These are phyloP conservation scores for Primulina tabacum DNA, from an alignment of 257 asterid species.

Conservation along the genomic window DNA sequence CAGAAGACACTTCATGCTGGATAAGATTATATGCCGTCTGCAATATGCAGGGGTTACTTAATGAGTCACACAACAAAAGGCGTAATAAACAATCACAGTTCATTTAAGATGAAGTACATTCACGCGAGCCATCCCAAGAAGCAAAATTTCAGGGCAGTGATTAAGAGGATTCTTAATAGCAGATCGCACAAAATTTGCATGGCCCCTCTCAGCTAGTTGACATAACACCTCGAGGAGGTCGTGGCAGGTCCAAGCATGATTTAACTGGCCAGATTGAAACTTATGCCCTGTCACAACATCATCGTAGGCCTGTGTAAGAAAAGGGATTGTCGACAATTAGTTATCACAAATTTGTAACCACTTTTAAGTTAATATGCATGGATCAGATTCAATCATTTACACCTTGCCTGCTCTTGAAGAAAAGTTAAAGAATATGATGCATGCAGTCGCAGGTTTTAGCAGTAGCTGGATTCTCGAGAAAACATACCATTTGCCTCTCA, in stretches of 20 bases:
- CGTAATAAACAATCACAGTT: slow-evolving; percentile 8
- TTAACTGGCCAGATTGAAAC: slow-evolving; percentile 50
- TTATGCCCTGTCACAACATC: slow-evolving; percentile 55
- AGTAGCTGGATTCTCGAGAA: slow-evolving; percentile 14
- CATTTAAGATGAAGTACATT: slow-evolving; percentile 46
- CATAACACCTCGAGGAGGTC: slow-evolving; percentile 85
- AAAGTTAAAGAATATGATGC: not conserved
- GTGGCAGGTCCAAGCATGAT: slow-evolving; percentile 78
- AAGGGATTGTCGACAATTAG: not conserved
- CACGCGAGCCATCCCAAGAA: slow-evolving; percentile 87
- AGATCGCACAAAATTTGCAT: slow-evolving; percentile 74
- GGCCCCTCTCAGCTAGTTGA: slow-evolving; percentile 88
- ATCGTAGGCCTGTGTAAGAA: slow-evolving; percentile 49
- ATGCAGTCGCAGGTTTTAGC: slow-evolving; percentile 11
- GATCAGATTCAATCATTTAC: slow-evolving; percentile 9
- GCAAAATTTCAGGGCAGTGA: slow-evolving; percentile 78
- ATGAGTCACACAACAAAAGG: slow-evolving; percentile 10
- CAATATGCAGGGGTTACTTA: slow-evolving; percentile 30
- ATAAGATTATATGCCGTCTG: slow-evolving; percentile 93
- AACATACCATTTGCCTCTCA: slow-evolving; percentile 69
- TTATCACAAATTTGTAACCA: not conserved
- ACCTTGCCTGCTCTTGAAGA: not conserved
- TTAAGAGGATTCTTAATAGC: slow-evolving; percentile 73
- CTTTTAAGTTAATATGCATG: not conserved
- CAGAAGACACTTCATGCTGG: slow-evolving; percentile 70